Conservation (phyloP, 2,329 filamentous ascomycete species). For the Pseudohalonectria lignicola region DNA sequence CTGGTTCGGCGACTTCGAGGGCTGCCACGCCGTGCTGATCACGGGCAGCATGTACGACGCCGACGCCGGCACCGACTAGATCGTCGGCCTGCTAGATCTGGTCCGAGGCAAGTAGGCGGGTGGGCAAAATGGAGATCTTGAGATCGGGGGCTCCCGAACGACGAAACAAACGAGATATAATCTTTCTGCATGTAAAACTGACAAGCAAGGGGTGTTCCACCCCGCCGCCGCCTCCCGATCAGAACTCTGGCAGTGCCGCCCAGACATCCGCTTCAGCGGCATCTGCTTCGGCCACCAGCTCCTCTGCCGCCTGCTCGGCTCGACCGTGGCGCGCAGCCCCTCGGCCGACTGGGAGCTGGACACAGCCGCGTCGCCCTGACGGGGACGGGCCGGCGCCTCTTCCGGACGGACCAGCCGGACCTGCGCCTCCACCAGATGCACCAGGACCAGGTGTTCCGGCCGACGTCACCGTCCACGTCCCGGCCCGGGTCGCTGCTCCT, state of each 20-base stretch:
- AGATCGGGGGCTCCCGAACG: too few species aligned
- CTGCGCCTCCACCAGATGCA: slow-evolving; percentile 71
- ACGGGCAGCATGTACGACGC: slow-evolving; percentile 67
- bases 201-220: too few species aligned
- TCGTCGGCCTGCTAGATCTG: slow-evolving; percentile 58
- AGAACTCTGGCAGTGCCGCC: slow-evolving; percentile 37
- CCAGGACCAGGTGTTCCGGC: slow-evolving; percentile 55
- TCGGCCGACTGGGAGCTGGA: slow-evolving; percentile 61
- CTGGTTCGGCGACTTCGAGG: slow-evolving; percentile 37
- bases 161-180: slow-evolving; percentile 16
- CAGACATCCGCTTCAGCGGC: slow-evolving; percentile 60
- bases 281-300: slow-evolving; percentile 88
- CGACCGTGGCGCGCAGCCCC: slow-evolving; percentile 53
- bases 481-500: slow-evolving; percentile 27
- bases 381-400: slow-evolving; percentile 54
- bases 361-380: slow-evolving; percentile 56
- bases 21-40: slow-evolving; percentile 72
- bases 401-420: slow-evolving; percentile 38
- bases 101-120: neutral
- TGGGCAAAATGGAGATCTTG: too few species aligned
- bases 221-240: too few species aligned
- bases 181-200: neutral
- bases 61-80: slow-evolving; percentile 67
- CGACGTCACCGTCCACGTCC: slow-evolving; percentile 27
- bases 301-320: slow-evolving; percentile 59